Conservation (phyloP, 2,329 filamentous ascomycete species). For the Xylariaceae sp. region DNA sequence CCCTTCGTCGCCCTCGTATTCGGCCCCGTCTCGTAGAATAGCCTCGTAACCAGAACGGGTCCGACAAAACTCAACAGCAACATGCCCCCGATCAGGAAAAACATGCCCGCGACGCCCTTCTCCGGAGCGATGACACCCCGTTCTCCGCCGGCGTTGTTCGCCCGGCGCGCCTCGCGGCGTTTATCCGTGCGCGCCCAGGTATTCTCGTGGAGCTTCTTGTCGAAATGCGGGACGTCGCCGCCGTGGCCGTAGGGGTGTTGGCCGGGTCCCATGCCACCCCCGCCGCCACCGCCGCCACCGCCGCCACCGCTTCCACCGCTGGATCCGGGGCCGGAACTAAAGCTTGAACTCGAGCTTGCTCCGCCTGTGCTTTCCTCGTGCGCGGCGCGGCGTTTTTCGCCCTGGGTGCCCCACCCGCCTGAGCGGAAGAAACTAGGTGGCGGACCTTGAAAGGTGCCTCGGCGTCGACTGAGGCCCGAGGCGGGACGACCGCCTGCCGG, state of each 20-base stretch:
- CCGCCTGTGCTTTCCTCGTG: slow-evolving; percentile 39
- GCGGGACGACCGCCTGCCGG: slow-evolving; percentile 72
- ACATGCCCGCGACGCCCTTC: slow-evolving; percentile 38
- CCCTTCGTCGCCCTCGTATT: slow-evolving; percentile 13
- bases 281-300: neutral
- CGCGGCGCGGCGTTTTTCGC: slow-evolving; percentile 51
- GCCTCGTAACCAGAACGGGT: slow-evolving; percentile 39
- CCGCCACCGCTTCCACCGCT: slow-evolving; percentile 16
- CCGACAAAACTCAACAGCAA: slow-evolving; percentile 42
- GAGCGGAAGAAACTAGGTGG: slow-evolving; percentile 83
- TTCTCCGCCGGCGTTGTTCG: slow-evolving; percentile 23
- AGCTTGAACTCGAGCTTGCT: neutral
- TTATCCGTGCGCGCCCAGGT: slow-evolving; percentile 64
- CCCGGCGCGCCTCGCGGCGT: slow-evolving; percentile 38
- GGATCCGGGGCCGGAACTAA: neutral
- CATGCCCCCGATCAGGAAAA: slow-evolving; percentile 46
- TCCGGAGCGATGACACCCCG: slow-evolving; percentile 36
- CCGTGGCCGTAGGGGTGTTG: slow-evolving; percentile 42
- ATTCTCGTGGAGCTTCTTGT: slow-evolving; percentile 63
- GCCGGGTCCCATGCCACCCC: slow-evolving; percentile 54
- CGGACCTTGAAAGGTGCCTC: slow-evolving; percentile 73
- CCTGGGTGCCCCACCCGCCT: slow-evolving; percentile 68
- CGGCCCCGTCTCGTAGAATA: slow-evolving; percentile 26
- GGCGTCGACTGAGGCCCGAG: slow-evolving; percentile 71
- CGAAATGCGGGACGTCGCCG: slow-evolving; percentile 65